Conservation (phyloP, 2,329 filamentous ascomycete genomes). For the Diaporthe helianthi region DNA sequence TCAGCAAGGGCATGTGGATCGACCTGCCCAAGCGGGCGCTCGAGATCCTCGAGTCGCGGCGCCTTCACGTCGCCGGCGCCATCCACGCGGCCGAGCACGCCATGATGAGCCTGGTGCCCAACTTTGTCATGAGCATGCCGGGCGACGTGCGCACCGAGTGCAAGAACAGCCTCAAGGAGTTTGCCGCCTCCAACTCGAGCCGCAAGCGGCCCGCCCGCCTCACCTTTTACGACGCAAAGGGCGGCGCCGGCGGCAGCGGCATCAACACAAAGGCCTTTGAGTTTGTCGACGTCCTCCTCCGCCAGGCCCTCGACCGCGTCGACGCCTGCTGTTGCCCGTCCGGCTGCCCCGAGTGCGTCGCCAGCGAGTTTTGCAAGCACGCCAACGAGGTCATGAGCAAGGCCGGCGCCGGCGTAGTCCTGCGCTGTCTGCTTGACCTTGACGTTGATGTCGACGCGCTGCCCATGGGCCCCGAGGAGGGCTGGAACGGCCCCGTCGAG, state of each 20-base stretch:
- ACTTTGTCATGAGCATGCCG: conserved; percentile 87
- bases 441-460: conserved; percentile 84
- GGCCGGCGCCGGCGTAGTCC: conserved; percentile 80
- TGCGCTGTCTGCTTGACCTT: conserved; percentile 76
- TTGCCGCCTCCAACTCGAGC: conserved; percentile 70
- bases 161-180: conserved; percentile 88
- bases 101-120: conserved; percentile 84
- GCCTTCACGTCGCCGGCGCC: conserved; percentile 82
- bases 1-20: conserved; percentile 93
- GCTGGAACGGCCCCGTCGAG: conserved; percentile 75
- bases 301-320: conserved; percentile 78
- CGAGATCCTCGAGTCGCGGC: conserved; percentile 74
- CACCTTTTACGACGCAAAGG: conserved; percentile 95
- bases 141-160: conserved; percentile 95
- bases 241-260: conserved; percentile 81
- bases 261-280: conserved; percentile 95
- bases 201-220: conserved; percentile 87
- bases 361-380: conserved; percentile 82
- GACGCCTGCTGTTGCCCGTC: conserved; percentile 77
- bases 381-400: conserved; percentile 94
- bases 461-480: conserved; percentile 82
- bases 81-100: conserved; percentile 97
- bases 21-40: conserved; percentile 84
- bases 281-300: conserved; percentile 80
- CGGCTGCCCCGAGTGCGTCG: conserved; percentile 91